Percentiles rank a stretch among this genome's conserved stretches.
Conservation (phyloP, 129 eudicot genomes). For the Pulicaria dysenterica region DNA sequence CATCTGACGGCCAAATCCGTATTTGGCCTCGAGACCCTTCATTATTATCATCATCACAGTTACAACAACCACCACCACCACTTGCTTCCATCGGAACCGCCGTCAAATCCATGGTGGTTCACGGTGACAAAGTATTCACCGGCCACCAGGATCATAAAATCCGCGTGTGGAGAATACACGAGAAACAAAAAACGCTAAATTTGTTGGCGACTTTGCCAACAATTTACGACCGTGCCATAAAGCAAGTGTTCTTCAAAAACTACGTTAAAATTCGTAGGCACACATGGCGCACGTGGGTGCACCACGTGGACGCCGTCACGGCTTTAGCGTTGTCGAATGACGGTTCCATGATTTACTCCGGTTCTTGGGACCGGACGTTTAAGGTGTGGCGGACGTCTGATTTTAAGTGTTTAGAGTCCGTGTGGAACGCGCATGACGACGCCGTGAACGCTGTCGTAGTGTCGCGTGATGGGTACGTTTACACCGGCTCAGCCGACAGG, state of each 20-base stretch:
- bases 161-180: slow-evolving; percentile 75
- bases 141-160: slow-evolving; percentile 91
- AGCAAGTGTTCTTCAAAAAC: slow-evolving; percentile 50
- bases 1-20: slow-evolving; percentile 60
- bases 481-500: slow-evolving; percentile 87
- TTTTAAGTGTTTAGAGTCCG: slow-evolving; percentile 71
- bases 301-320: slow-evolving; percentile 79
- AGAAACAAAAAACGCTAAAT: slow-evolving; percentile 10
- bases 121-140: slow-evolving; percentile 50
- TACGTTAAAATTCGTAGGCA: slow-evolving; percentile 66
- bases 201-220: slow-evolving; percentile 60
- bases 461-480: slow-evolving; percentile 54
- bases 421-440: slow-evolving; percentile 80
- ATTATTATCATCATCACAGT: background rate
- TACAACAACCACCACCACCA: background rate
- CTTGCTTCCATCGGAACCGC: slow-evolving; percentile 37
- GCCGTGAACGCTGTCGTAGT: slow-evolving; percentile 69
- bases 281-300: slow-evolving; percentile 80
- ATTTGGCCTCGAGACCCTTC: slow-evolving; percentile 48
- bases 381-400: slow-evolving; percentile 86
- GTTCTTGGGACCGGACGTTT: slow-evolving; percentile 88
- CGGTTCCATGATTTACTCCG: slow-evolving; percentile 62
- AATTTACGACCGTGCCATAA: slow-evolving; percentile 51
- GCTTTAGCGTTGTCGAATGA: slow-evolving; percentile 64
- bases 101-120: slow-evolving; percentile 52